Conservation (phyloP, 371 early-diverging fungal genomes). For the Rhizomucor miehei region DNA sequence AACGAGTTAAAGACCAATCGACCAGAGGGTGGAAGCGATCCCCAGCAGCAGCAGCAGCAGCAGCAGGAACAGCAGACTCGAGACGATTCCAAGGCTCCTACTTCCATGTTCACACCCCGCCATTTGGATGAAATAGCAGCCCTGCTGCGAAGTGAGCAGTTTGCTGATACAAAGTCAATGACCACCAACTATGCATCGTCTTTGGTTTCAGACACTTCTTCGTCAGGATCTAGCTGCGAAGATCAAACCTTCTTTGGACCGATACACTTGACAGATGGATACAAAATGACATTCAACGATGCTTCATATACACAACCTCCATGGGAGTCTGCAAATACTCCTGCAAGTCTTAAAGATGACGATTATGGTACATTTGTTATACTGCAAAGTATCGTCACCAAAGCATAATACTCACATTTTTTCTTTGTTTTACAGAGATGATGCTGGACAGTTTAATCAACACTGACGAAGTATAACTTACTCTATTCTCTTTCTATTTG, state of each 20-base stretch:
- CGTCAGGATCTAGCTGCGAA: background rate
- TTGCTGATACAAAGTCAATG: too few species aligned
- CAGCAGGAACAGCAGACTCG: too few species aligned
- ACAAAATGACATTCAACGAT: background rate
- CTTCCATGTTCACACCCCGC: too few species aligned
- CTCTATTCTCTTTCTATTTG: too few species aligned
- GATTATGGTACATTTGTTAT: constrained; percentile 9
- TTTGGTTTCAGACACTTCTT: constrained; percentile 2
- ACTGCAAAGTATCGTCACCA: too few species aligned
- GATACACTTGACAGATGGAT: constrained; percentile 7
- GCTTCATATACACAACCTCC: constrained; percentile 11
- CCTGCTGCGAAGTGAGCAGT: too few species aligned
- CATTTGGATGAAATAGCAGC: too few species aligned
- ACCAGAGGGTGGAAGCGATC: too few species aligned
- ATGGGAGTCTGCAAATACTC: constrained; percentile 17
- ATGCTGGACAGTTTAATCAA: constrained; percentile 22
- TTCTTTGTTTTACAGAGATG: constrained; percentile 9
- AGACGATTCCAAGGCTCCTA: too few species aligned
- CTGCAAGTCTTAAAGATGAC: background rate
- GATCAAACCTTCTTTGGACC: constrained; percentile 2
- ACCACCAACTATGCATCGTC: constrained; percentile 5
- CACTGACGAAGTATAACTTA: constrained; percentile 7
- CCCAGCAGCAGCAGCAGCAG: too few species aligned
- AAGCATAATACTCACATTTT: too few species aligned
- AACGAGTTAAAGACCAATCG: constrained; percentile 14